Base-by-base conservation (phyloP, 352 stramenopile species). In the Chrysophaeum taylorii region DNA sequence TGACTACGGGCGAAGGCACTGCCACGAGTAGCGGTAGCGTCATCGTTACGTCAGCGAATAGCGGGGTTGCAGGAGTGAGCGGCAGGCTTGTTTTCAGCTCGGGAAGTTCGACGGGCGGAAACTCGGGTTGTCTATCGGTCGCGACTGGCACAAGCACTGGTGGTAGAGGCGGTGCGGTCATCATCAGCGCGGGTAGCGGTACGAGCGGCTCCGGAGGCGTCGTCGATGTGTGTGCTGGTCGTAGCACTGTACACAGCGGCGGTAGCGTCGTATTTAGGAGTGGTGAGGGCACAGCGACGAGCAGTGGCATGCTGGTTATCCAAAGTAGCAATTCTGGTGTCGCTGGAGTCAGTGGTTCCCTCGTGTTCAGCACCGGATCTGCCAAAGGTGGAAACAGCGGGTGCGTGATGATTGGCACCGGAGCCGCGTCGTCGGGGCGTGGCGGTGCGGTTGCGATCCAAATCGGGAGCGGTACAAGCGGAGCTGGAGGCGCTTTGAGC, bases 351-450 rank as follows among this genome's bases (percentile, higher is more conserved):
- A 80, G 72, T 43, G 75, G 77, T 29, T 35, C 66, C 16, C 29
- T 81, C 33, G 43, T 64, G 18, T 62, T 82, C 48, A 72, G 62
- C 15, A 80, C 54, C 9, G 77, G 77, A 38, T 48, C 69, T 16
- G 54, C 75, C n/a, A 62, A 29, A 21, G 37, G 27, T 29, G 77
- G 75, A n/a, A 78, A 78, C 61, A 73, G 66, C 41, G 77, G 77
- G 23, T 68, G 1, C 36, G 14, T 35, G 4, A 69, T 69, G 7
- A 43, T 82, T 23, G 62, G 64, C 16, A 75, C 64, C 33, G 75
- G 73, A 41, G 39, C 64, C 1, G 69, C 69, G n/a, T 64, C 73
- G n/a, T 52, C 41, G 5, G 75, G 73, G 21, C 69, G 45, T 29
- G 75, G 72, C 41, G 75, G 75, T 15, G 33, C 53, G n/a, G 75